These are phyloP conservation scores for Psilocybe cubensis DNA, from an alignment of 768 basidiomycete genomes.

Conservation along the genomic window DNA sequence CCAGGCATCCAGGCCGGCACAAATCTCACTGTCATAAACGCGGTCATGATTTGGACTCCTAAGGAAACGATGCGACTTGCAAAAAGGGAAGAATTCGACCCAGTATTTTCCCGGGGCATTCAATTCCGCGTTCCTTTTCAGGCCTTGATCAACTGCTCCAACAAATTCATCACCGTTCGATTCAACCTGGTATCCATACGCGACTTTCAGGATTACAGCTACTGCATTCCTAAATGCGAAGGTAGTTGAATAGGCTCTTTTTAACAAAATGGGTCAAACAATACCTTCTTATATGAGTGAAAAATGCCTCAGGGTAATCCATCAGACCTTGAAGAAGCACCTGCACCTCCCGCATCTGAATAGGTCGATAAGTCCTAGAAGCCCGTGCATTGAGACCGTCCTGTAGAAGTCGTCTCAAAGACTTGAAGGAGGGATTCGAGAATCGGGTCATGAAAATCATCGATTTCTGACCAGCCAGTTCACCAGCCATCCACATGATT, in stretches of 20 bases:
- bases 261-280: too few relatives aligned
- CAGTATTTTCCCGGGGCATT: constrained; percentile 36
- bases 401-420: constrained; percentile 40
- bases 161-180: constrained; percentile 38
- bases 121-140: constrained; percentile 27
- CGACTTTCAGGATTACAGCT: constrained; percentile 37
- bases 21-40: constrained; percentile 31
- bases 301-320: constrained; percentile 29
- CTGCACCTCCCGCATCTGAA: constrained; percentile 32
- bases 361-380: constrained; percentile 30
- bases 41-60: not conserved
- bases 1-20: constrained; percentile 49
- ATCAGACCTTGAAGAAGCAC: not conserved
- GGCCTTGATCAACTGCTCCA: constrained; percentile 31
- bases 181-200: constrained; percentile 43
- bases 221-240: constrained; percentile 31
- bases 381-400: constrained; percentile 39
- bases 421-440: constrained; percentile 33
- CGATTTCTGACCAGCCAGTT: constrained; percentile 32
- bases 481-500: constrained; percentile 29
- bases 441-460: constrained; percentile 35
- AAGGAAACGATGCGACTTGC: constrained; percentile 24
- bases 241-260: not conserved
- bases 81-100: constrained; percentile 42
- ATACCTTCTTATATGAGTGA: constrained; percentile 33